phyloP scores from a whole-genome alignment of 2,329 filamentous ascomycete species.

The Apiospora pterosperma region DNA sequence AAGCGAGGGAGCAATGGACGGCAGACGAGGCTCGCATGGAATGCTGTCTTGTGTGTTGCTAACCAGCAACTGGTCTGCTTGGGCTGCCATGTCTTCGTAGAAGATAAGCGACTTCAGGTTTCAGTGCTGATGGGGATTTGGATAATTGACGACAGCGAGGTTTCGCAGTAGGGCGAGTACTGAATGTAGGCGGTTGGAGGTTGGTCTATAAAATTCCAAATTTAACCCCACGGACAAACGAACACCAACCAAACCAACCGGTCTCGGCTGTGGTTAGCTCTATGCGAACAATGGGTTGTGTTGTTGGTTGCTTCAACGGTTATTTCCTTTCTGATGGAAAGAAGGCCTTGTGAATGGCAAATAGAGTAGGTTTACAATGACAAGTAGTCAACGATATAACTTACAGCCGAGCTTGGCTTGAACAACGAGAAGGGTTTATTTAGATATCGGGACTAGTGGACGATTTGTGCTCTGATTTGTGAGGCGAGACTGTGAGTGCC shows the following conservation, averaged over 20 bases:
- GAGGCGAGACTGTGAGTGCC: background rate
- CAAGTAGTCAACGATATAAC: background rate
- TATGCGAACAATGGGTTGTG: background rate
- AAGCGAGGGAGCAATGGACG: conserved; percentile 57
- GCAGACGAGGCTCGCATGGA: conserved; percentile 40
- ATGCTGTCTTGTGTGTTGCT: conserved; percentile 38
- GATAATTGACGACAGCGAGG: background rate
- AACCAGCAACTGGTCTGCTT: conserved; percentile 34
- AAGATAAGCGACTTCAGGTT: background rate
- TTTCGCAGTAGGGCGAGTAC: background rate
- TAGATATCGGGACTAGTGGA: background rate
- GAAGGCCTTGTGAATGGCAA: background rate
- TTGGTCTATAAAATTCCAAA: background rate
- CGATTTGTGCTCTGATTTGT: background rate
- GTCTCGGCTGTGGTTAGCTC: background rate
- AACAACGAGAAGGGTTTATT: background rate
- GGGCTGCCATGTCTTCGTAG: background rate
- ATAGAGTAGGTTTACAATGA: background rate
- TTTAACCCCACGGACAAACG: background rate
- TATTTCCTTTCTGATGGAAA: background rate
- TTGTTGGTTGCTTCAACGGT: background rate
- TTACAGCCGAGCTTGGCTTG: background rate
- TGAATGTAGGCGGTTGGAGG: background rate
- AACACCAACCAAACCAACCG: background rate
- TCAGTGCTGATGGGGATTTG: background rate